A percentile compares a stretch with the other conserved stretches of the same genome.
Conservation (phyloP, 2,329 filamentous ascomycete species). For the Penicillium sp. region DNA sequence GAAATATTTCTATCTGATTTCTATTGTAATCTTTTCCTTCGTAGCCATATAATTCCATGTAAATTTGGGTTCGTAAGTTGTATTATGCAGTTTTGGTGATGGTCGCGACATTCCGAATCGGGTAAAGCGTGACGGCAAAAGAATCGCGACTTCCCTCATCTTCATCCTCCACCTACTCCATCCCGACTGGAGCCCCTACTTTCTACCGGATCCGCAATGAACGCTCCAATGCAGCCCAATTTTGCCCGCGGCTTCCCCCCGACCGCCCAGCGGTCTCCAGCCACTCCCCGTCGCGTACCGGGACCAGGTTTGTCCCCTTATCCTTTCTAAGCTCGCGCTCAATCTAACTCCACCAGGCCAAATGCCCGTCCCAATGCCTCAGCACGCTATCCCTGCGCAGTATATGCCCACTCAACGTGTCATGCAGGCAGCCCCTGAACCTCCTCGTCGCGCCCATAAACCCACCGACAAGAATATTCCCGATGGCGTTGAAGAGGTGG, state of each 20-base stretch:
- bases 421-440: slow-evolving; percentile 45
- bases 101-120: slow-evolving; percentile 29
- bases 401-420: slow-evolving; percentile 40
- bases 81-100: not conserved
- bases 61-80: not conserved
- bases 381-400: slow-evolving; percentile 41
- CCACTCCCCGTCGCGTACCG: slow-evolving; percentile 42
- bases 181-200: slow-evolving; percentile 13
- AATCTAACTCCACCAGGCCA: slow-evolving; percentile 23
- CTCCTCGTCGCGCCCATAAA: slow-evolving; percentile 80
- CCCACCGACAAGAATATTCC: slow-evolving; percentile 95
- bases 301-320: slow-evolving; percentile 38
- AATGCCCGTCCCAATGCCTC: slow-evolving; percentile 39
- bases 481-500: slow-evolving; percentile 80
- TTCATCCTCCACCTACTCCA: slow-evolving; percentile 22
- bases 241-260: slow-evolving; percentile 44
- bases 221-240: slow-evolving; percentile 44
- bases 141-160: slow-evolving; percentile 35
- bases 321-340: slow-evolving; percentile 8
- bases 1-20: not conserved
- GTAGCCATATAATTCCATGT: not conserved
- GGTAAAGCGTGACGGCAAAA: slow-evolving; percentile 39
- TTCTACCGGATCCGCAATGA: slow-evolving; percentile 30
- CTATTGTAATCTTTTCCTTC: no score
- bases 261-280: slow-evolving; percentile 43